Conservation (phyloP, 2,329 filamentous ascomycete species). For the Zopfia rhizophila region DNA sequence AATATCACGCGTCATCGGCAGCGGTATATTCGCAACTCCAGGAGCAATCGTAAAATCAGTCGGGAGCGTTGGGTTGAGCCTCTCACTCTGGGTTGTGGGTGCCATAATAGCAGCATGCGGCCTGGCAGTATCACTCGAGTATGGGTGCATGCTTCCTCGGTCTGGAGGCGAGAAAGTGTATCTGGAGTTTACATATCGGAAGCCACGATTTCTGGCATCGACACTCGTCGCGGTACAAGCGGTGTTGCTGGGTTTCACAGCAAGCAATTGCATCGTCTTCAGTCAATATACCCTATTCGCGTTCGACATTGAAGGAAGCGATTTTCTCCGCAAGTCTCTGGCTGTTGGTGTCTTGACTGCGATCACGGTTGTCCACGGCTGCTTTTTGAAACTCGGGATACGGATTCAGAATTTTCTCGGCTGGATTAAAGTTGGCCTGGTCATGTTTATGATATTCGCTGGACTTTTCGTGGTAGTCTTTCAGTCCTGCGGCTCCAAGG, state of each 20-base stretch:
- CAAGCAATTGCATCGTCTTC: constrained; percentile 76
- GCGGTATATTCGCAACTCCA: constrained; percentile 77
- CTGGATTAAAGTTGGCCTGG: constrained; percentile 52
- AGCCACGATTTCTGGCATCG: constrained; percentile 71
- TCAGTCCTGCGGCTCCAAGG: constrained; percentile 27
- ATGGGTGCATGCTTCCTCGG: constrained; percentile 75
- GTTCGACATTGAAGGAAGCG: constrained; percentile 61
- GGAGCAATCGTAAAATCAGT: constrained; percentile 73
- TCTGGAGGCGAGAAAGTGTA: constrained; percentile 76
- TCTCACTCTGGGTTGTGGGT: constrained; percentile 72
- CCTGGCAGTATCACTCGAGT: constrained; percentile 72
- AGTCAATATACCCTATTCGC: constrained; percentile 73
- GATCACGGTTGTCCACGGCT: constrained; percentile 51
- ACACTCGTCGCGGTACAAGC: constrained; percentile 72
- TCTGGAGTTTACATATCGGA: constrained; percentile 74
- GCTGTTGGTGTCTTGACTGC: constrained; percentile 51
- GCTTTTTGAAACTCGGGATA: constrained; percentile 50
- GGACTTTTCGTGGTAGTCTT: constrained; percentile 49
- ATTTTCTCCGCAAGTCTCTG: constrained; percentile 64
- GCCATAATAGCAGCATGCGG: constrained; percentile 70
- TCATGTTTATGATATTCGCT: constrained; percentile 52
- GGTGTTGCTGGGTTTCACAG: constrained; percentile 73
- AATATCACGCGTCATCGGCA: constrained; percentile 75
- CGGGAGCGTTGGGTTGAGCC: constrained; percentile 72
- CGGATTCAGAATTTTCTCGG: constrained; percentile 52